phyloP scores from a whole-genome alignment of 768 basidiomycete species.

The Mycena galericulata region DNA sequence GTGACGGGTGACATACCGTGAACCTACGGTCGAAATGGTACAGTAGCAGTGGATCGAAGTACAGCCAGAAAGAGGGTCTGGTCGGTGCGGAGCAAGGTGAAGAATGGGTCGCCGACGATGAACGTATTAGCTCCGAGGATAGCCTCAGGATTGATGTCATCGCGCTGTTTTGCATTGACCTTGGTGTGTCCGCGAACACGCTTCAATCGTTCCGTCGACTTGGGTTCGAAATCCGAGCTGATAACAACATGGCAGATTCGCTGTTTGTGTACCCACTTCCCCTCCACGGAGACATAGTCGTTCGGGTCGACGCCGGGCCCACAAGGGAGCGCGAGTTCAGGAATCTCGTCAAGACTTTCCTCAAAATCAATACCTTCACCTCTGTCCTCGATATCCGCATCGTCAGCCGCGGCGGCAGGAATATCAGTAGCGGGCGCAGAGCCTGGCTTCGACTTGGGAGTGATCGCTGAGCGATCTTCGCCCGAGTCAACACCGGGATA shows the following conservation, averaged over 20 bases:
- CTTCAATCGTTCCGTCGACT: constrained; percentile 1
- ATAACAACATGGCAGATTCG: constrained; percentile 13
- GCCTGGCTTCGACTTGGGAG: not conserved
- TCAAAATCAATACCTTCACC: constrained; percentile 40
- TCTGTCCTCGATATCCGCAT: constrained; percentile 15
- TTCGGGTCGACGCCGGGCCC: constrained; percentile 8
- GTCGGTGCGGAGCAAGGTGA: constrained; percentile 13
- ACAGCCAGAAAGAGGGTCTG: constrained; percentile 10
- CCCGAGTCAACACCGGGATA: constrained; percentile 18
- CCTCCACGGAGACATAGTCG: constrained; percentile 4
- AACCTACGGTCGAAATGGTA: no score
- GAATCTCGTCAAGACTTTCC: constrained; percentile 41
- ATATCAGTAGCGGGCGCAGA: not conserved
- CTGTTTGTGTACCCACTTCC: constrained; percentile 18
- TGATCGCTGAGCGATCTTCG: not conserved
- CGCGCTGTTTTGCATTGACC: constrained; percentile 8
- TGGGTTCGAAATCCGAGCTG: constrained; percentile 7
- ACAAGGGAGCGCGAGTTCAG: constrained; percentile 16
- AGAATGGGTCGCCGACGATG: constrained; percentile 24
- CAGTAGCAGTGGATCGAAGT: constrained; percentile 15
- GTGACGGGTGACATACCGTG: no score
- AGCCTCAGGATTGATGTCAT: constrained; percentile 9
- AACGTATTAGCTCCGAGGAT: constrained; percentile 5
- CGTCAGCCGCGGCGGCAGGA: constrained; percentile 2
- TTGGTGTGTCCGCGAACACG: no score